Conservation (phyloP, 306 rosid genomes). For the Begonia fuchsioides region DNA sequence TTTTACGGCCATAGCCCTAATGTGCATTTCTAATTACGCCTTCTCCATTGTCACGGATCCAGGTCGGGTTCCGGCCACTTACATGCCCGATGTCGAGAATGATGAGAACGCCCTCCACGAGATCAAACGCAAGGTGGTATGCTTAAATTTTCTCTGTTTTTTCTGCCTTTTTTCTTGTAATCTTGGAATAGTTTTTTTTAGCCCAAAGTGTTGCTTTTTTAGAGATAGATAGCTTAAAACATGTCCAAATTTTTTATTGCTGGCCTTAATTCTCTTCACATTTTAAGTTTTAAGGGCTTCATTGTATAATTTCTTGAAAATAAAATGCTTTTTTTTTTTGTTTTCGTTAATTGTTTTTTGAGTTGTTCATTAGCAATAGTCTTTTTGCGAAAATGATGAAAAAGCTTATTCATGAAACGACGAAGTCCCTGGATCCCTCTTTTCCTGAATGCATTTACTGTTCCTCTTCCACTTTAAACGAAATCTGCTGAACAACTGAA, state of each 20-base stretch:
- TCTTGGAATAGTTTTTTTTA: not conserved
- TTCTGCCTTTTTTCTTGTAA: not conserved
- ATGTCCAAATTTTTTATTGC: too few species aligned
- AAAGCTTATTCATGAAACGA: not conserved
- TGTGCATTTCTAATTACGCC: conserved; percentile 42
- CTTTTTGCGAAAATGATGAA: not conserved
- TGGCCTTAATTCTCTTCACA: too few species aligned
- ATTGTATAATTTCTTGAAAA: not conserved
- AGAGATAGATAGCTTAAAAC: too few species aligned
- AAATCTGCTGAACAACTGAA: not conserved
- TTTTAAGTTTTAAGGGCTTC: too few species aligned
- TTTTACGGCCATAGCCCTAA: conserved; percentile 54
- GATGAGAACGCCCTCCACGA: conserved; percentile 52
- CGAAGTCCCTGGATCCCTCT: not conserved
- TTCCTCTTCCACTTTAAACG: not conserved
- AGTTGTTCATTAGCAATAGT: not conserved
- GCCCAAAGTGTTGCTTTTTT: not conserved
- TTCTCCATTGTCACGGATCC: conserved; percentile 56
- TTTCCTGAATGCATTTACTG: not conserved
- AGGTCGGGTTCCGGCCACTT: conserved; percentile 72
- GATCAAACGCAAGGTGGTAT: conserved; percentile 89
- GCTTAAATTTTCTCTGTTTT: not conserved
- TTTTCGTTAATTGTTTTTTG: not conserved
- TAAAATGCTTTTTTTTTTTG: not conserved
- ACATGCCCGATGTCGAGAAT: conserved; percentile 70